A percentile compares a stretch with the other conserved stretches of the same genome.
Conservation (phyloP, 108 stramenopile genomes). For the Hondaea fermentalgiana region DNA sequence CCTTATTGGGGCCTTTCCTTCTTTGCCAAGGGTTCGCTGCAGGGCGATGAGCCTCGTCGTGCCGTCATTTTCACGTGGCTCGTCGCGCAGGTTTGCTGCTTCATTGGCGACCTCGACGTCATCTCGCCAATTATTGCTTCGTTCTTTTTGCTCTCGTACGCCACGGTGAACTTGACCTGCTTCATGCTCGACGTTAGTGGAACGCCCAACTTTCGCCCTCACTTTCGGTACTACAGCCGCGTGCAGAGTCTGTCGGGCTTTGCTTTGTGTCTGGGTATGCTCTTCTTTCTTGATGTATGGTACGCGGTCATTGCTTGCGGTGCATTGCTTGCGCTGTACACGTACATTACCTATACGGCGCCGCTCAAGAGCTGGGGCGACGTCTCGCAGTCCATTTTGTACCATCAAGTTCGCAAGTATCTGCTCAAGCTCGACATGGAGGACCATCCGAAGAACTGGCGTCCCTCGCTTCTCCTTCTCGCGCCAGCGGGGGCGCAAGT, state of each 20-base stretch:
- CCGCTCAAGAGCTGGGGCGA: slow-evolving; percentile 21
- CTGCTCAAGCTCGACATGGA: slow-evolving; percentile 18
- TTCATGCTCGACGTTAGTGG: slow-evolving; percentile 18
- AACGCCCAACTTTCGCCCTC: slow-evolving; percentile 28
- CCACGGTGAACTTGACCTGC: slow-evolving; percentile 19
- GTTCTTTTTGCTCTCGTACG: slow-evolving; percentile 29
- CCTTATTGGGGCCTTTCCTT: not conserved
- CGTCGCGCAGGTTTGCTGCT: not conserved
- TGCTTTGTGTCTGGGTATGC: not conserved
- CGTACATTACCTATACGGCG: not conserved
- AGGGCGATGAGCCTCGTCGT: slow-evolving; percentile 27
- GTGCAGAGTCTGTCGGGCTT: slow-evolving; percentile 2
- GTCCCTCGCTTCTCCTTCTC: slow-evolving; percentile 5
- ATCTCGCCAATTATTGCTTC: slow-evolving; percentile 24
- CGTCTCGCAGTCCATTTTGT: slow-evolving; percentile 25
- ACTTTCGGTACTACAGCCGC: slow-evolving; percentile 23
- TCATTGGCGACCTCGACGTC: slow-evolving; percentile 23
- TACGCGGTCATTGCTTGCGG: not conserved
- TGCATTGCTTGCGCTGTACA: slow-evolving; percentile 17
- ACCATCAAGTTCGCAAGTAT: slow-evolving; percentile 28
- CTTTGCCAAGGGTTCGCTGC: not conserved
- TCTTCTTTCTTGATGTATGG: not conserved
- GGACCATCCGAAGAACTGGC: slow-evolving; percentile 25
- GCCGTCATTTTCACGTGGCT: not conserved
- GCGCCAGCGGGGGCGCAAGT: not conserved